A percentile compares a stretch with the other conserved stretches of the same genome.
phyloP scores from a whole-genome alignment of 2,329 filamentous ascomycete genomes.

The Ophiostoma angusticollis region DNA sequence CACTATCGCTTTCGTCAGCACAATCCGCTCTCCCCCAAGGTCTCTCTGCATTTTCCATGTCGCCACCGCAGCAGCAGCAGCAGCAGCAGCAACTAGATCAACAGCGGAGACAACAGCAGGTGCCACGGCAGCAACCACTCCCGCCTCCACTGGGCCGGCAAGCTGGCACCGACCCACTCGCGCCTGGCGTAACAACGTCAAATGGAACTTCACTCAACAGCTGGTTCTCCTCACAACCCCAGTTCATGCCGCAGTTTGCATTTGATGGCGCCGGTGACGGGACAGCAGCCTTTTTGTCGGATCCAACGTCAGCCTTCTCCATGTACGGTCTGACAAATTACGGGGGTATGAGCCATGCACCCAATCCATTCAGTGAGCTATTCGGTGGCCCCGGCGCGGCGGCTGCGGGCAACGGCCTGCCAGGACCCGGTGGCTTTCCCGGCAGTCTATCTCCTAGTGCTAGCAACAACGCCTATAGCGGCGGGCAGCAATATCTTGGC shows the following conservation, averaged over 20 bases:
- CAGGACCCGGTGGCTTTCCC: too few species aligned
- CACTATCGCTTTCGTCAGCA: background rate
- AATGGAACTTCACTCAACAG: slow-evolving; percentile 27
- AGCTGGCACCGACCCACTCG: slow-evolving; percentile 14
- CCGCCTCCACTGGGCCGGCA: slow-evolving; percentile 24
- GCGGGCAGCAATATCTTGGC: too few species aligned
- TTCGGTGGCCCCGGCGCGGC: too few species aligned
- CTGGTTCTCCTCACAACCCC: slow-evolving; percentile 41
- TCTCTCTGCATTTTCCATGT: slow-evolving; percentile 27
- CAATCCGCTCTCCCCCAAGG: background rate
- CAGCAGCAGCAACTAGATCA: slow-evolving; percentile 13
- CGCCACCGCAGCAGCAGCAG: slow-evolving; percentile 23
- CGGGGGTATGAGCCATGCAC: slow-evolving; percentile 6
- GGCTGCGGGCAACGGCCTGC: too few species aligned
- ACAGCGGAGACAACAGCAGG: background rate
- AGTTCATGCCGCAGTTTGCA: slow-evolving; percentile 40
- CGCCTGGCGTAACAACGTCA: slow-evolving; percentile 18
- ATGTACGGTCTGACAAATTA: slow-evolving; percentile 14
- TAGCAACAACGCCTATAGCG: slow-evolving; percentile 7
- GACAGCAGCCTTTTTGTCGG: slow-evolving; percentile 15
- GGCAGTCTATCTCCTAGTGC: too few species aligned
- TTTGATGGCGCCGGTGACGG: slow-evolving; percentile 25
- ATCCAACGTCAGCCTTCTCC: slow-evolving; percentile 15
- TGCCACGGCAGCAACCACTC: slow-evolving; percentile 6
- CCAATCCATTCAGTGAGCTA: slow-evolving; percentile 3